Conservation (phyloP, 257 asterid species). For the Gynochthodes officinalis region DNA sequence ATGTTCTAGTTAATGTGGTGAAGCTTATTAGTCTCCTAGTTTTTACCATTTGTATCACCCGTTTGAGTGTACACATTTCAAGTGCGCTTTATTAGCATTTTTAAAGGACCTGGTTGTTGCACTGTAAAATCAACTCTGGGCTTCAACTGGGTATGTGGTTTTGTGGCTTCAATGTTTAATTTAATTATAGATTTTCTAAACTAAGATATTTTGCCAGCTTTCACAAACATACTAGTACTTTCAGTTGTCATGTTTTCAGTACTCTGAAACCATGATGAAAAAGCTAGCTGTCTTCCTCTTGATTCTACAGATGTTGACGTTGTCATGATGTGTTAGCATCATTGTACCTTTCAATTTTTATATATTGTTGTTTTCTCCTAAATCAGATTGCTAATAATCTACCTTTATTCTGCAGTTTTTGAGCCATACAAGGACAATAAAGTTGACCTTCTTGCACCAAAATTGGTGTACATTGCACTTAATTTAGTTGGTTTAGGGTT, state of each 20-base stretch:
- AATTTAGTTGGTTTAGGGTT: constrained; percentile 86
- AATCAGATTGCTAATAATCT: constrained; percentile 13
- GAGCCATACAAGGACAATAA: constrained; percentile 92
- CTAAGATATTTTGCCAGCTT: background rate
- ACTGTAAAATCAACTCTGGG: background rate
- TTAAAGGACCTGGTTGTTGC: background rate
- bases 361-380: background rate
- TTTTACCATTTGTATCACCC: background rate
- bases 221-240: background rate
- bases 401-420: constrained; percentile 53
- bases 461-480: constrained; percentile 70
- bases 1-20: background rate
- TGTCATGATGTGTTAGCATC: background rate
- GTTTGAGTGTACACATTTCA: background rate
- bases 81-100: background rate
- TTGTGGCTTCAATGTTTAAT: too few relatives aligned
- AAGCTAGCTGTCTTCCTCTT: background rate
- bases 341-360: constrained; percentile 1
- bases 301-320: background rate
- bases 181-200: too few relatives aligned
- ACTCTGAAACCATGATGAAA: background rate
- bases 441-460: constrained; percentile 78
- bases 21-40: background rate
- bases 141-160: too few relatives aligned
- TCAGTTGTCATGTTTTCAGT: background rate